Percentiles rank a stretch among this genome's conserved stretches.
Conservation (phyloP, 768 basidiomycete species). For the Coprinopsis cinerea region DNA sequence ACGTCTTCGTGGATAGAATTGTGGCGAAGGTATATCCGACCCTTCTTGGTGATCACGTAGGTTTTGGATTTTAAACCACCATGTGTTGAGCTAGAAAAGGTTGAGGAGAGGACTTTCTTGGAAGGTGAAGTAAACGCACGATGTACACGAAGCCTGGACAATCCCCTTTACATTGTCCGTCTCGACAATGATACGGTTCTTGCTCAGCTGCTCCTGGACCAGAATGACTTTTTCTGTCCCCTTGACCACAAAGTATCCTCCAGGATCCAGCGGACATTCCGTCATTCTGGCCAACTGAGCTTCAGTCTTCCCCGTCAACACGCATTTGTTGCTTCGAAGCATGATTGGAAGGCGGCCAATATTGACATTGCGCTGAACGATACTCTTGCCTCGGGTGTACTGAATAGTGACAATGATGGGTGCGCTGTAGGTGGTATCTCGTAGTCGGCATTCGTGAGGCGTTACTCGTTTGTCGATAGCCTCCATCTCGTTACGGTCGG, state of each 20-base stretch:
- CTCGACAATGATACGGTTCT: constrained; percentile 99
- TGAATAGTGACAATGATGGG: constrained; percentile 92
- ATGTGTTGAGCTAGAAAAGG: constrained; percentile 58
- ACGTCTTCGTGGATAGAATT: constrained; percentile 98
- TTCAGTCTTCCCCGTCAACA: constrained; percentile 71
- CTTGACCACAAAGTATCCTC: constrained; percentile 99
- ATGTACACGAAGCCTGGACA: constrained; percentile 94
- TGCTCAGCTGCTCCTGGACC: constrained; percentile 97
- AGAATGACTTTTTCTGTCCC: constrained; percentile 99
- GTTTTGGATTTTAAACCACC: constrained; percentile 93
- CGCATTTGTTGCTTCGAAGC: constrained; percentile 93
- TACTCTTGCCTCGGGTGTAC: constrained; percentile 87
- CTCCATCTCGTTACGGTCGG: constrained; percentile 80
- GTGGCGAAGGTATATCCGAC: constrained; percentile 92
- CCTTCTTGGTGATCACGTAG: constrained; percentile 93
- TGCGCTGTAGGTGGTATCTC: constrained; percentile 92
- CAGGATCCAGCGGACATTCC: constrained; percentile 97
- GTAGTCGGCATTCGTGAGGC: constrained; percentile 94
- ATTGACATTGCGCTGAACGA: constrained; percentile 80
- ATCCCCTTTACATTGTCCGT: constrained; percentile 83
- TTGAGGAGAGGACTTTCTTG: too few relatives aligned
- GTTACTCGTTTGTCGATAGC: constrained; percentile 80
- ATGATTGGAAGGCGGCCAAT: constrained; percentile 95
- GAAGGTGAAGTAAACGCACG: constrained; percentile 46
- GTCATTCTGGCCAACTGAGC: constrained; percentile 88